A percentile compares a stretch with the other conserved stretches of the same genome.
These are phyloP conservation scores for Aureoboletus auriporus DNA, from an alignment of 768 basidiomycete genomes.

Conservation along the genomic window DNA sequence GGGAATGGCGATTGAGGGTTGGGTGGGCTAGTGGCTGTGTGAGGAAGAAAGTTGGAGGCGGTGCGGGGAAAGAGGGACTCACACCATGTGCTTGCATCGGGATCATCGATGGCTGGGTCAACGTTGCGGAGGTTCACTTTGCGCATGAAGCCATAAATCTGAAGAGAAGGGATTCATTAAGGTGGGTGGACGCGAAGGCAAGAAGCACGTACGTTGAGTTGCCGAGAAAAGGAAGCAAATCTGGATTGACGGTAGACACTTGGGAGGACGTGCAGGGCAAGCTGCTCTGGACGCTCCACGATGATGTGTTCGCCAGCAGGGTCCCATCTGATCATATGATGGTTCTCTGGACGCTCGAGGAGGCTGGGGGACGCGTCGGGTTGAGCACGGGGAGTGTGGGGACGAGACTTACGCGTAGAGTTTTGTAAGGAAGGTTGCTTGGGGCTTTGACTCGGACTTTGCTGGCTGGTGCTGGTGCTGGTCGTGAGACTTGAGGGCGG, in stretches of 20 bases:
- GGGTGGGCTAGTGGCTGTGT: slow-evolving; percentile 66
- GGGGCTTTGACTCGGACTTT: slow-evolving; percentile 76
- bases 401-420: slow-evolving; percentile 78
- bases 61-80: slow-evolving; percentile 34
- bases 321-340: slow-evolving; percentile 97
- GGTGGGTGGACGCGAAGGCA: slow-evolving; percentile 19
- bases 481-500: slow-evolving; percentile 32
- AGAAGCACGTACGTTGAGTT: slow-evolving; percentile 79
- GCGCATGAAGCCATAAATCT: slow-evolving; percentile 99
- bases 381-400: slow-evolving; percentile 8
- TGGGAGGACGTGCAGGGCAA: slow-evolving; percentile 90
- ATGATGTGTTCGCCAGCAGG: slow-evolving; percentile 92
- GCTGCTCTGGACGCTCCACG: slow-evolving; percentile 89
- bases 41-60: slow-evolving; percentile 18
- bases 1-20: slow-evolving; percentile 86
- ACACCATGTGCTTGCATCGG: slow-evolving; percentile 98
- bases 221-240: slow-evolving; percentile 96
- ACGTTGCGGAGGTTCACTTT: slow-evolving; percentile 95
- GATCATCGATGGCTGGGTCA: slow-evolving; percentile 92
- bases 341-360: slow-evolving; percentile 87
- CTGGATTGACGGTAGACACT: slow-evolving; percentile 94
- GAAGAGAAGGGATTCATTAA: slow-evolving; percentile 22
- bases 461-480: slow-evolving; percentile 46
- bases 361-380: slow-evolving; percentile 46
- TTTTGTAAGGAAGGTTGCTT: slow-evolving; percentile 96